These are phyloP conservation scores for Pseudoperonospora humuli DNA, from an alignment of 352 stramenopile species.

Conservation along the genomic window DNA sequence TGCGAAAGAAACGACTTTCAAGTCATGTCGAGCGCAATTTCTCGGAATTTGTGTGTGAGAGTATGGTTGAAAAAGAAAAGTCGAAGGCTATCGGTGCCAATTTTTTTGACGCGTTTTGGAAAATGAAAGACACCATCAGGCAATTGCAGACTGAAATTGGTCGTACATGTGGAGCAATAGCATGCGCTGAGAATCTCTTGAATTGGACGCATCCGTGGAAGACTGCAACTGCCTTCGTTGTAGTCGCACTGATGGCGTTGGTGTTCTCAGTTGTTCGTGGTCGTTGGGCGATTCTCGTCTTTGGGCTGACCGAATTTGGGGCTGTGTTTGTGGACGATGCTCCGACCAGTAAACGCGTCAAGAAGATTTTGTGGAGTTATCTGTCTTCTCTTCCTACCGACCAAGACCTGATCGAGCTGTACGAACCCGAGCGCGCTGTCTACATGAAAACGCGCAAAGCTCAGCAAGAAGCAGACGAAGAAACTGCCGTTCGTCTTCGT, in stretches of 20 bases:
- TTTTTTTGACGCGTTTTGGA: constrained; percentile 73
- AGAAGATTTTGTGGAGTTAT: constrained; percentile 78
- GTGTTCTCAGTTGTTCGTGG: constrained; percentile 62
- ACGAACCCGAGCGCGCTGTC: constrained; percentile 52
- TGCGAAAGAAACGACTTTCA: constrained; percentile 16
- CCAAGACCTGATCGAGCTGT: constrained; percentile 70
- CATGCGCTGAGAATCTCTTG: constrained; percentile 72
- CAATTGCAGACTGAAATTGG: constrained; percentile 72
- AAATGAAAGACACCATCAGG: constrained; percentile 77
- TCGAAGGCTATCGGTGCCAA: constrained; percentile 56
- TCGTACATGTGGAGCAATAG: constrained; percentile 53
- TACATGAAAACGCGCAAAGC: constrained; percentile 44
- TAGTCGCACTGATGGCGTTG: constrained; percentile 37
- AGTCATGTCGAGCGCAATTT: constrained; percentile 45
- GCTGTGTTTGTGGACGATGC: constrained; percentile 71
- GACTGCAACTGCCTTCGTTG: constrained; percentile 50
- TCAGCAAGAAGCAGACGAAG: constrained; percentile 42
- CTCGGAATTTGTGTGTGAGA: constrained; percentile 65
- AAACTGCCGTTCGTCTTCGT: constrained; percentile 38
- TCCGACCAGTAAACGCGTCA: constrained; percentile 66
- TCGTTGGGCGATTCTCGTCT: constrained; percentile 66
- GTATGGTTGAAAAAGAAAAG: constrained; percentile 63
- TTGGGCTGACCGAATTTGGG: constrained; percentile 70
- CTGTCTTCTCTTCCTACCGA: constrained; percentile 74
- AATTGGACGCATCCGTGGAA: constrained; percentile 88